These are phyloP conservation scores for Corymbia calophylla DNA, from an alignment of 441 rosid genomes.

Conservation along the genomic window DNA sequence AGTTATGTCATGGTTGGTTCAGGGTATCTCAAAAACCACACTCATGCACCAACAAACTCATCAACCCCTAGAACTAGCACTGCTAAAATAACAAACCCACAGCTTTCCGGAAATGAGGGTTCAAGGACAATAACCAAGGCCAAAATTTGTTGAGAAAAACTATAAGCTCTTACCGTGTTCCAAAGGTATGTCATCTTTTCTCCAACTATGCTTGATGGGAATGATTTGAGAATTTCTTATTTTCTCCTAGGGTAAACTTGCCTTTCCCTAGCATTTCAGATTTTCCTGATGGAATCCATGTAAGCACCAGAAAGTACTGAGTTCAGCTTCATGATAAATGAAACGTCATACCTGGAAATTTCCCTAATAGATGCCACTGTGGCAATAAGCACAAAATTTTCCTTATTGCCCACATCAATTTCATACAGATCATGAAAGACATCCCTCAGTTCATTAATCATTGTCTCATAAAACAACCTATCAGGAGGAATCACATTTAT, in stretches of 20 bases:
- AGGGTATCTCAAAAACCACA: not conserved
- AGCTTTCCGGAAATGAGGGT: not conserved
- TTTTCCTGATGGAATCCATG: slow-evolving; percentile 42
- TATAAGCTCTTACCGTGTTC: not conserved
- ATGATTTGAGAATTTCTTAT: not conserved
- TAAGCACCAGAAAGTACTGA: slow-evolving; percentile 26
- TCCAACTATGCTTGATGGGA: not conserved
- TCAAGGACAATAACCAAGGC: not conserved
- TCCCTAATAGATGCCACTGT: not conserved
- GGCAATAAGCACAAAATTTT: slow-evolving; percentile 67
- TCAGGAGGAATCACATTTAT: slow-evolving; percentile 61
- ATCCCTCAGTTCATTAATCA: slow-evolving; percentile 25
- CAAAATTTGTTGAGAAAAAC: not conserved
- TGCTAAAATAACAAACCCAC: not conserved
- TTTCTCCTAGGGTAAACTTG: not conserved
- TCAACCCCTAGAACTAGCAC: not conserved
- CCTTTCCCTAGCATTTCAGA: slow-evolving; percentile 7
- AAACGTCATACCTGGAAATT: slow-evolving; percentile 6
- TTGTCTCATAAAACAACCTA: slow-evolving; percentile 25
- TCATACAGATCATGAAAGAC: slow-evolving; percentile 60
- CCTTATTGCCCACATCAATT: slow-evolving; percentile 65
- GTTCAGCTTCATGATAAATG: slow-evolving; percentile 25
- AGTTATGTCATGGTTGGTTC: not conserved
- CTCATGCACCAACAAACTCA: not conserved
- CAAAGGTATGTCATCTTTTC: not conserved